Evolutionary conservation across 306 rosid species (phyloP).

Genomic region (Cyamopsis tetragonoloba): DNA sequence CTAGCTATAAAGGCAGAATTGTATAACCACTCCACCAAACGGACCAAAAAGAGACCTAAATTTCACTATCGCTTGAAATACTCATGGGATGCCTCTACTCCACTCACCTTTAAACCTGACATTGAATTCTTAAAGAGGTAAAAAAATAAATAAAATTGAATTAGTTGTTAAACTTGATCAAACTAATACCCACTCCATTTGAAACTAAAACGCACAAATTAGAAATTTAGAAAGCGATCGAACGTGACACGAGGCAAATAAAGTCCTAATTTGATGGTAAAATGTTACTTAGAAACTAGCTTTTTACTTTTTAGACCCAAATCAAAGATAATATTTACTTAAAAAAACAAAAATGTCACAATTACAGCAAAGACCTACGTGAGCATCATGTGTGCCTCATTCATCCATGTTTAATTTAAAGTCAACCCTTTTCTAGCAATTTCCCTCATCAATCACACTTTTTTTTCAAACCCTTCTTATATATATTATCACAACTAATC

Average conservation of each 20-base stretch:
- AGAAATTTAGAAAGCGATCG: slow-evolving; percentile 7
- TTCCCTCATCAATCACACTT: slow-evolving; percentile 21
- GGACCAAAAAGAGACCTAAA: slow-evolving; percentile 16
- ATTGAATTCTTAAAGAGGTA: slow-evolving; percentile 2
- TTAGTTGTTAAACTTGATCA: slow-evolving; percentile 30
- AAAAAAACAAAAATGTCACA: not conserved
- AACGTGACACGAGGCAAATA: not conserved
- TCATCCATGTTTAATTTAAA: not conserved
- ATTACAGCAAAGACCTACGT: slow-evolving; percentile 36
- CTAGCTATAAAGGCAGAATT: not conserved
- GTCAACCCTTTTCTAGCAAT: slow-evolving; percentile 46
- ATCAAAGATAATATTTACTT: not conserved
- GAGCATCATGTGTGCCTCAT: slow-evolving; percentile 28
- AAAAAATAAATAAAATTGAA: too few relatives aligned
- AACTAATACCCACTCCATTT: slow-evolving; percentile 49
- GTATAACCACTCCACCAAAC: slow-evolving; percentile 44
- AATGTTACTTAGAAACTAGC: not conserved
- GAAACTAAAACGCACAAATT: slow-evolving; percentile 23
- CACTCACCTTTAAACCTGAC: slow-evolving; percentile 1
- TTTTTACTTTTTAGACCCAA: not conserved
- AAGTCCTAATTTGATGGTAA: slow-evolving; percentile 16
- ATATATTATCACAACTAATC: slow-evolving; percentile 30
- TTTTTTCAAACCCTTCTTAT: slow-evolving; percentile 14
- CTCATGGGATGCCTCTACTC: slow-evolving; percentile 32
- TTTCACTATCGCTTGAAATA: slow-evolving; percentile 23